Conservation (phyloP, 345 rosid species). For the Pistacia vera region DNA sequence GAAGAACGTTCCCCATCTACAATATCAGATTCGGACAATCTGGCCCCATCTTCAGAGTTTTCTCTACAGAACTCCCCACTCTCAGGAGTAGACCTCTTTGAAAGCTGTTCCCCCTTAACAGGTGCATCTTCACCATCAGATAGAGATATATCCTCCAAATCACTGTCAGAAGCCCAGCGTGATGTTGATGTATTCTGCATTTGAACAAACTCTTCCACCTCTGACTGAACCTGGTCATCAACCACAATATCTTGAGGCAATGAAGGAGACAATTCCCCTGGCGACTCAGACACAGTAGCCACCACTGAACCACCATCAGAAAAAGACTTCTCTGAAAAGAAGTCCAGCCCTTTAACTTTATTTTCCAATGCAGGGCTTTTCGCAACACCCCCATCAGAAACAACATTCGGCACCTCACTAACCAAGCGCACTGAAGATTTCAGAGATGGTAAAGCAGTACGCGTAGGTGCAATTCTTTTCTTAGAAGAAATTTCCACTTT, state of each 20-base stretch:
- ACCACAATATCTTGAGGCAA: conserved; percentile 6
- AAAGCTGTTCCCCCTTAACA: conserved; percentile 21
- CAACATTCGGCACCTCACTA: conserved; percentile 14
- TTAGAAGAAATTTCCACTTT: conserved; percentile 30
- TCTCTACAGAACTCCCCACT: conserved; percentile 46
- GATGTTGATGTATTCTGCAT: conserved; percentile 49
- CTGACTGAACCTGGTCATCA: conserved; percentile 38
- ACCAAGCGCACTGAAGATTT: conserved; percentile 17
- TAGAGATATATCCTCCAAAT: conserved; percentile 14
- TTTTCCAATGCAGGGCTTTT: conserved; percentile 14
- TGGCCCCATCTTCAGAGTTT: conserved; percentile 27
- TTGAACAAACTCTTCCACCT: conserved; percentile 42
- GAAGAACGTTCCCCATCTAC: conserved; percentile 24
- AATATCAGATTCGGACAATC: conserved; percentile 36
- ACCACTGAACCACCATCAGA: background rate
- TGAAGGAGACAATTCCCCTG: conserved; percentile 17
- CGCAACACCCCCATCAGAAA: conserved; percentile 23
- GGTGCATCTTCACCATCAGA: conserved; percentile 30
- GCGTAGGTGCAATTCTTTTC: conserved; percentile 21
- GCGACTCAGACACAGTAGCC: conserved; percentile 3
- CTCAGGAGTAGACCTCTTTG: conserved; percentile 42
- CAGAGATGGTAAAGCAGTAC: conserved; percentile 17
- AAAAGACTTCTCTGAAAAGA: conserved; percentile 21
- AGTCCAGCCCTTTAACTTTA: conserved; percentile 18
- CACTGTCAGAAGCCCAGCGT: conserved; percentile 68